phyloP scores from a whole-genome alignment of 1,139 yeast genomes.

The Waltiozyma solani region DNA sequence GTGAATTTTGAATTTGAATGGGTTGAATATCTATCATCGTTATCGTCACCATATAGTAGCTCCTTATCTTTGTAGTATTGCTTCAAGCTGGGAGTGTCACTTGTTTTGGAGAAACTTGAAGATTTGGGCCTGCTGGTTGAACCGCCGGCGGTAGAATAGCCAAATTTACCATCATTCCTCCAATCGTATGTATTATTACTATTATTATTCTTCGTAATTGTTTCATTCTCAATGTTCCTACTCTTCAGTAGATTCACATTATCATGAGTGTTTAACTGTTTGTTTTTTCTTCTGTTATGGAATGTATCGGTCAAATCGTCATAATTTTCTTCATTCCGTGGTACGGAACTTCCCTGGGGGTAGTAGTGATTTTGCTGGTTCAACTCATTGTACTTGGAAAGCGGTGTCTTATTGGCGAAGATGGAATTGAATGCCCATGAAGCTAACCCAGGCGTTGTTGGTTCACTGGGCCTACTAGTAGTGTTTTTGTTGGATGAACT shows the following conservation, averaged over 20 bases:
- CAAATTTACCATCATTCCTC: no score
- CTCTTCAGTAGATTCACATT: constrained; percentile 1
- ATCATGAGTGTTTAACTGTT: neutral
- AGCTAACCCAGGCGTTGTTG: constrained; percentile 18
- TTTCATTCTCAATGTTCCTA: neutral
- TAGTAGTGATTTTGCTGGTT: constrained; percentile 1
- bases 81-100: neutral
- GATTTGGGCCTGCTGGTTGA: constrained; percentile 3
- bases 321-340: neutral
- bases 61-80: constrained; percentile 7
- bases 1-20: constrained; percentile 5
- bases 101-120: constrained; percentile 5
- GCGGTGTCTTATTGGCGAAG: constrained; percentile 17
- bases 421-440: constrained; percentile 18
- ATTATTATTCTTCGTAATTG: no score
- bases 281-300: constrained; percentile 6
- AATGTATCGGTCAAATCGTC: constrained; percentile 8
- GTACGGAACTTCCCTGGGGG: neutral
- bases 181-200: no score
- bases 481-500: neutral
- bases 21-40: constrained; percentile 1
- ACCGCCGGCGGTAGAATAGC: no score
- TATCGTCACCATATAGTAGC: constrained; percentile 5
- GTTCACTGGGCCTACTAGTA: constrained; percentile 2
- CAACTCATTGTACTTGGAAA: constrained; percentile 13